These are phyloP conservation scores for Exophiala viscosa DNA, from an alignment of 2,329 filamentous ascomycete genomes.

Conservation along the genomic window DNA sequence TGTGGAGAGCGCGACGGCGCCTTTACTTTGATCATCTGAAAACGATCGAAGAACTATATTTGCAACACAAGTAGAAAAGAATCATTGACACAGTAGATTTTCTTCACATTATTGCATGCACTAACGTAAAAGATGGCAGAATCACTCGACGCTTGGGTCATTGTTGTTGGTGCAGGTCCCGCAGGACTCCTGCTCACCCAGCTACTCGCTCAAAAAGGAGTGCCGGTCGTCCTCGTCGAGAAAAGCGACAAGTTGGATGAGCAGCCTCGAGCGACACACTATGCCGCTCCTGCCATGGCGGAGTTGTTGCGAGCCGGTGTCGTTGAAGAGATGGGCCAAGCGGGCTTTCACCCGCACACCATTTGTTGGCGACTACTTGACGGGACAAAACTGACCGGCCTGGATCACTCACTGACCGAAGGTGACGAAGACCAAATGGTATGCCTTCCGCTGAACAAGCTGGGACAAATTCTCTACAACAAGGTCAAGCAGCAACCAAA, in stretches of 20 bases:
- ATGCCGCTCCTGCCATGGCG: background rate
- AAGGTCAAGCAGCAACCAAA: too few species aligned
- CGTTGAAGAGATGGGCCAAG: background rate
- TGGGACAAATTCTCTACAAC: too few species aligned
- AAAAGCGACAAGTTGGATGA: background rate
- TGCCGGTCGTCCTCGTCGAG: conserved; percentile 27
- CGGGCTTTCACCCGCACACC: background rate
- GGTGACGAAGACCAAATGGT: too few species aligned
- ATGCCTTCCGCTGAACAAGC: too few species aligned
- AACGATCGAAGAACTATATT: too few species aligned
- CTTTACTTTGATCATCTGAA: too few species aligned
- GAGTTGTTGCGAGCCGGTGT: conserved; percentile 3
- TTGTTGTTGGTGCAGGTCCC: conserved; percentile 32
- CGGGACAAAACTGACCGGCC: too few species aligned
- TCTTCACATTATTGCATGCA: too few species aligned
- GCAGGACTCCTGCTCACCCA: conserved; percentile 31
- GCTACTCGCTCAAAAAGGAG: conserved; percentile 30
- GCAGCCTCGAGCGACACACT: conserved; percentile 2
- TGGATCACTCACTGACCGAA: too few species aligned
- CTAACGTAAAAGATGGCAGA: conserved; percentile 1
- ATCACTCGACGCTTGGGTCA: conserved; percentile 17
- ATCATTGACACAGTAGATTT: too few species aligned
- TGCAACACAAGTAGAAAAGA: too few species aligned
- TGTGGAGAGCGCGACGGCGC: too few species aligned
- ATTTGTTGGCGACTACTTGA: conserved; percentile 1